phyloP scores from a whole-genome alignment of 345 rosid genomes.

The Brassica napus region DNA sequence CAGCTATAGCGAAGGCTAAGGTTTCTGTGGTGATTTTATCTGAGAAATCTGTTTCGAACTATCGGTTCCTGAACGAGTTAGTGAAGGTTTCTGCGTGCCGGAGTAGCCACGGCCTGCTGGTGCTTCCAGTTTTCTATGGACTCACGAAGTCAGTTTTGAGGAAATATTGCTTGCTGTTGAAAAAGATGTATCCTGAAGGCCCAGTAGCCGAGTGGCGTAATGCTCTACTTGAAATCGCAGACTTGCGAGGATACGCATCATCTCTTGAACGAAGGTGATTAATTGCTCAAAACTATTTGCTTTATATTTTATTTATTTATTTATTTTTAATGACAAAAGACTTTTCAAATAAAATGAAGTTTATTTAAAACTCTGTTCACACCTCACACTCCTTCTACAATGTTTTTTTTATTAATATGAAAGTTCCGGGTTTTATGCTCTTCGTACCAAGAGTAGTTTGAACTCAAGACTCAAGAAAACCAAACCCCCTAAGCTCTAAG shows the following conservation, averaged over 20 bases:
- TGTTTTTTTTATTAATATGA: neutral
- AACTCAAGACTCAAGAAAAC: no score
- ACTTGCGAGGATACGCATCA: conserved; percentile 22
- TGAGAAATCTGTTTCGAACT: neutral
- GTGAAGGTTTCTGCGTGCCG: neutral
- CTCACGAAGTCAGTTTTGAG: conserved; percentile 11
- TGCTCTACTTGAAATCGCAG: conserved; percentile 5
- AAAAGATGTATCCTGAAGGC: neutral
- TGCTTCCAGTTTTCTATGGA: conserved; percentile 16
- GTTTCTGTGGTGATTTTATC: neutral
- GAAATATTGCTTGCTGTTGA: conserved; percentile 12
- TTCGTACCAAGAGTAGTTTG: no score
- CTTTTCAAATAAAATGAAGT: no score
- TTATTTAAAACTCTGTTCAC: no score
- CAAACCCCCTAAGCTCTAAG: no score
- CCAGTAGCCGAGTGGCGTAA: neutral
- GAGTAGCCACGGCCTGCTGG: neutral
- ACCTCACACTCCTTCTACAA: no score
- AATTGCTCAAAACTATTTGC: neutral
- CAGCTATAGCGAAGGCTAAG: neutral
- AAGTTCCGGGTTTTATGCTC: no score
- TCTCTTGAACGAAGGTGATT: neutral
- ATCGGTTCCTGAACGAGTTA: neutral
- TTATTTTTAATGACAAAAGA: neutral
- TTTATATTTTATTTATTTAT: neutral